phyloP scores from a whole-genome alignment of 148 eudicot genomes.

The Chenopodium quinoa region DNA sequence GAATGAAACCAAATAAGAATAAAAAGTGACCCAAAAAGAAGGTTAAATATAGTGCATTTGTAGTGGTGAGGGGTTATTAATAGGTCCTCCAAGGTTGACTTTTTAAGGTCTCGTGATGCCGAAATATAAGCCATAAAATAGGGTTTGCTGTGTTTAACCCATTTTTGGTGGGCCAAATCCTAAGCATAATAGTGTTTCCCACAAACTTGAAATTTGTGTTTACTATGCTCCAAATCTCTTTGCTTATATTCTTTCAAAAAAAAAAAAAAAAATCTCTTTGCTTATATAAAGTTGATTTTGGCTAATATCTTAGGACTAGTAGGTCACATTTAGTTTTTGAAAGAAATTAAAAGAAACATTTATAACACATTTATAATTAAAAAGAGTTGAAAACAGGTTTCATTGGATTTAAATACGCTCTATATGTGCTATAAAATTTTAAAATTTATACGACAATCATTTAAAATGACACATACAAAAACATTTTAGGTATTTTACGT shows the following conservation, averaged over 20 bases:
- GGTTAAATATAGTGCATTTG: background rate
- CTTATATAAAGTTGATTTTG: background rate
- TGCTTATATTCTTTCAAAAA: background rate
- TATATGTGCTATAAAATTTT: too few relatives aligned
- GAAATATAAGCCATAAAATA: conserved; percentile 28
- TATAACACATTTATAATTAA: too few relatives aligned
- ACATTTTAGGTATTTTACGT: too few relatives aligned
- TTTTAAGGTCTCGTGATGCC: conserved; percentile 23
- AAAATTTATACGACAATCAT: too few relatives aligned
- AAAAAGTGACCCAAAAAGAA: background rate
- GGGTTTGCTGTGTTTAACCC: conserved; percentile 17
- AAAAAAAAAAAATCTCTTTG: background rate
- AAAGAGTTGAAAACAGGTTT: too few relatives aligned
- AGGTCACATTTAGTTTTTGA: too few relatives aligned
- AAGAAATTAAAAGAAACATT: too few relatives aligned
- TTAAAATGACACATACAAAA: too few relatives aligned
- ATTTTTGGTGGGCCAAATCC: conserved; percentile 18
- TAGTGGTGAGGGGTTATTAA: background rate
- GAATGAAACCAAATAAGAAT: background rate
- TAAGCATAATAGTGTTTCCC: conserved; percentile 23
- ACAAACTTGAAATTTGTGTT: conserved; percentile 25
- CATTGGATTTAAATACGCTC: too few relatives aligned
- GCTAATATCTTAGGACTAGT: too few relatives aligned
- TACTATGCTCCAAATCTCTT: background rate
- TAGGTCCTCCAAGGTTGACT: conserved; percentile 24